phyloP scores from a whole-genome alignment of 352 stramenopile species.

The Phytophthora ohioensis region DNA sequence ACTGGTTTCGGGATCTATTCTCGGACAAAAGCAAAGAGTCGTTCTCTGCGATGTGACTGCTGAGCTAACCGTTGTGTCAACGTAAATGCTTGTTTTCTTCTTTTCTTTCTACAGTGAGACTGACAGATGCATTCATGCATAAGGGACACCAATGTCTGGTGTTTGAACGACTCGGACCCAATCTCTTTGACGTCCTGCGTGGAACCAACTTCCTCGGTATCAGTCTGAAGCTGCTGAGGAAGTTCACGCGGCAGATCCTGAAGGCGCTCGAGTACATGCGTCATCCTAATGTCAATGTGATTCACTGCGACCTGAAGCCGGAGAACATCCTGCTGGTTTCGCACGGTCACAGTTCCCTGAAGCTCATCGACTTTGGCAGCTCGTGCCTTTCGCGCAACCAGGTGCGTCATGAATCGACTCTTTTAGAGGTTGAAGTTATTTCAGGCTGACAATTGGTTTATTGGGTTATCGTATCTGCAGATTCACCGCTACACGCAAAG shows the following conservation, averaged over 20 bases:
- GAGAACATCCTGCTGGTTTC: constrained; percentile 98
- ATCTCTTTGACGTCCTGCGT: constrained; percentile 97
- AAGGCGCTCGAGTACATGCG: constrained; percentile 86
- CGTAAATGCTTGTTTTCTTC: constrained; percentile 5
- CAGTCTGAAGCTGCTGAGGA: constrained; percentile 95
- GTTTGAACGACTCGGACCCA: constrained; percentile 96
- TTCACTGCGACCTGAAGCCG: constrained; percentile 99
- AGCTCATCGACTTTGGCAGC: constrained; percentile 99
- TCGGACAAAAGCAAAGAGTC: constrained; percentile 25
- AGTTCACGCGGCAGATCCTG: constrained; percentile 97
- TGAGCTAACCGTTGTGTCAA: constrained; percentile 25
- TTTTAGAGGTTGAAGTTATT: neutral
- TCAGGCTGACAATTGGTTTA: constrained; percentile 1
- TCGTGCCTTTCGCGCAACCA: constrained; percentile 95
- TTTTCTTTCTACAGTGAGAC: constrained; percentile 70
- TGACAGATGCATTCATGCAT: constrained; percentile 96
- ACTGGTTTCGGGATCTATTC: constrained; percentile 33
- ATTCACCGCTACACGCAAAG: constrained; percentile 99
- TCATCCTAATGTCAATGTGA: constrained; percentile 94
- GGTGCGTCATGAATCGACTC: constrained; percentile 32
- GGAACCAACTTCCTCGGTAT: constrained; percentile 94
- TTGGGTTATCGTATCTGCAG: constrained; percentile 32
- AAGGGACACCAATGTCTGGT: constrained; percentile 98
- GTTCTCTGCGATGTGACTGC: constrained; percentile 13
- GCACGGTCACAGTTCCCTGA: constrained; percentile 95